Percentiles rank a stretch among this genome's conserved stretches.
Evolutionary conservation across 306 rosid species (phyloP).

Genomic region (Boehmeria nivea): DNA sequence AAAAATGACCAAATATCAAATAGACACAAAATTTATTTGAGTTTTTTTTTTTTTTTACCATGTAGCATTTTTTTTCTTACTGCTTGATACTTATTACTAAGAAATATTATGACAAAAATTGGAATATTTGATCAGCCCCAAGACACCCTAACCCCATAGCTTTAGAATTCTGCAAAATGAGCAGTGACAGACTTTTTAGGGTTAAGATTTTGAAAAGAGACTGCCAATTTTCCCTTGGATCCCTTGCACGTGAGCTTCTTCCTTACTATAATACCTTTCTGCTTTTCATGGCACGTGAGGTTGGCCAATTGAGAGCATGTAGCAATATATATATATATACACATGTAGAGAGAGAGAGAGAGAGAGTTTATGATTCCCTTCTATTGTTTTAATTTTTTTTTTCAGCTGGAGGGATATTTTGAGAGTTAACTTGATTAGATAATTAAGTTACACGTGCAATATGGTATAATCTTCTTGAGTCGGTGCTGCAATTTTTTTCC

Average conservation of each 20-base stretch:
- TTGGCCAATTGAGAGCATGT: slow-evolving; percentile 22
- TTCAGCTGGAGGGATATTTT: neutral
- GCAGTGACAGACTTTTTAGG: slow-evolving; percentile 5
- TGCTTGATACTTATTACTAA: too few relatives aligned
- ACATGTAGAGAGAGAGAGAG: too few relatives aligned
- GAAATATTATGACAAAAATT: slow-evolving; percentile 17
- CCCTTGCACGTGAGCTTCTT: slow-evolving; percentile 80
- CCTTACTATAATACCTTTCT: slow-evolving; percentile 35
- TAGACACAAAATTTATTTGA: too few relatives aligned
- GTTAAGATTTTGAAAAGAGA: slow-evolving; percentile 12
- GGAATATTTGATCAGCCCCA: slow-evolving; percentile 28
- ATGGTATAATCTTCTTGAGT: slow-evolving; percentile 22
- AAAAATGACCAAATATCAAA: too few relatives aligned
- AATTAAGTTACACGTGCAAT: slow-evolving; percentile 32
- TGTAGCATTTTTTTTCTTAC: too few relatives aligned
- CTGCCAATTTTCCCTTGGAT: slow-evolving; percentile 31
- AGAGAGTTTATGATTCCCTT: slow-evolving; percentile 4
- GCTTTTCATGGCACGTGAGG: slow-evolving; percentile 66
- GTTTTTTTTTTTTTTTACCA: too few relatives aligned
- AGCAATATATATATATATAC: neutral
- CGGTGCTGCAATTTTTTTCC: slow-evolving; percentile 31
- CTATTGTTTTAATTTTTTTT: neutral
- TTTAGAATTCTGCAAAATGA: neutral
- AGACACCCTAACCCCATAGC: slow-evolving; percentile 8
- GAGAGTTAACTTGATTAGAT: slow-evolving; percentile 6